These are phyloP conservation scores for Annulohypoxylon truncatum DNA, from an alignment of 2,329 filamentous ascomycete species.

Conservation along the genomic window DNA sequence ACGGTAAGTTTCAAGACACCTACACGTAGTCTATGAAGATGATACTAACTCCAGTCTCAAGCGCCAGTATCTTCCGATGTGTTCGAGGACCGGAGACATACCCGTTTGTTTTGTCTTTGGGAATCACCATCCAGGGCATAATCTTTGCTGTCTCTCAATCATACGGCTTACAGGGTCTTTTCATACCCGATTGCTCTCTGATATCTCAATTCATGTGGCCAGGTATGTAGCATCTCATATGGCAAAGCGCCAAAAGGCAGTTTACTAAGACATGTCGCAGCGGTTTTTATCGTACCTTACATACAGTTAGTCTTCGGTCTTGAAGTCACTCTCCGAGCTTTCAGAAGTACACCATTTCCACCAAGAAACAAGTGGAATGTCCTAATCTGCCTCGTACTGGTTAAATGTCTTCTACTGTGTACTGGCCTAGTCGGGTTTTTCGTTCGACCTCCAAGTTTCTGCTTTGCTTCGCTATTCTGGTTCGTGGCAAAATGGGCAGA, in stretches of 20 bases:
- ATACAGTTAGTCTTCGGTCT: constrained; percentile 73
- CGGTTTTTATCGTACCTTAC: constrained; percentile 74
- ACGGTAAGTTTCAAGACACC: constrained; percentile 55
- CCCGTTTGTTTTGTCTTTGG: constrained; percentile 67
- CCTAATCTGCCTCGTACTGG: constrained; percentile 64
- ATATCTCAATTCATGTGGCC: constrained; percentile 70
- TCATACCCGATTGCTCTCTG: constrained; percentile 63
- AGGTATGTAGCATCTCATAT: constrained; percentile 55
- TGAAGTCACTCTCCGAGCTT: constrained; percentile 68
- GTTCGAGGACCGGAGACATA: constrained; percentile 62
- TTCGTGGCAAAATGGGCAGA: constrained; percentile 71
- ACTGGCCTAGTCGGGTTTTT: constrained; percentile 70
- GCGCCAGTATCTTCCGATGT: constrained; percentile 54
- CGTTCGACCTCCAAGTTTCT: constrained; percentile 66
- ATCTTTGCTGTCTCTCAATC: constrained; percentile 68
- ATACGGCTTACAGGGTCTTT: constrained; percentile 63
- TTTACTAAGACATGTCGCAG: constrained; percentile 55
- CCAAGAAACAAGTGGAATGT: constrained; percentile 70
- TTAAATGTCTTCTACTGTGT: constrained; percentile 63
- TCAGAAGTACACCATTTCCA: constrained; percentile 67
- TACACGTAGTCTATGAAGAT: constrained; percentile 13
- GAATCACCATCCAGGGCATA: constrained; percentile 68
- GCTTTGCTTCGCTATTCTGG: constrained; percentile 76
- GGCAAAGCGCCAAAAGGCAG: background rate
- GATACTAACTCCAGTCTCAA: constrained; percentile 39